A percentile compares a stretch with the other conserved stretches of the same genome.
Evolutionary conservation across 106 monocot genomes (phyloP).

Genomic region (Dendrobium huoshanense): DNA sequence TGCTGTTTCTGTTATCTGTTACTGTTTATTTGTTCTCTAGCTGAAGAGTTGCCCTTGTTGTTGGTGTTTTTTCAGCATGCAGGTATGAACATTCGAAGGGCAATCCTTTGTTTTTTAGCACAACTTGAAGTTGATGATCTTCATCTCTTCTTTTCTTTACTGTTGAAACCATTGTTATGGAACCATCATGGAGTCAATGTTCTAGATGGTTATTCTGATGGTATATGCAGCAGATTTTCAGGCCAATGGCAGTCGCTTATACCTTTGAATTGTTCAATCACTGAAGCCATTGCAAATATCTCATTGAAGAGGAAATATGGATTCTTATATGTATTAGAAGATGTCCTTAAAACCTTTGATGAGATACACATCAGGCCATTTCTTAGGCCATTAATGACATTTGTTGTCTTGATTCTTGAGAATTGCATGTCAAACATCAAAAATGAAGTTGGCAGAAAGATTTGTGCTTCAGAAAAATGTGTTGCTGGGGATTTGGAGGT

Average conservation of each 20-base stretch:
- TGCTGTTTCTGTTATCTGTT: background rate
- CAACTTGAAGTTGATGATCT: constrained; percentile 79
- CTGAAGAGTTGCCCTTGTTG: constrained; percentile 6
- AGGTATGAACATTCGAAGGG: constrained; percentile 66
- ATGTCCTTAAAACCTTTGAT: constrained; percentile 80
- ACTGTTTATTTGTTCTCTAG: background rate
- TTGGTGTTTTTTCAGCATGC: constrained; percentile 53
- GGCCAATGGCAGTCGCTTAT: constrained; percentile 9
- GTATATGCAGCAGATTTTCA: constrained; percentile 5
- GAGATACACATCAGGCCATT: constrained; percentile 53
- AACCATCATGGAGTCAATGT: constrained; percentile 8
- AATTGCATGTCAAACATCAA: constrained; percentile 41
- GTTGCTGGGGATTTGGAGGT: constrained; percentile 12
- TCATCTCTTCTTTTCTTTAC: constrained; percentile 60
- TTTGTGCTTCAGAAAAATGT: constrained; percentile 8
- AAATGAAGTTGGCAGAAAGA: constrained; percentile 8
- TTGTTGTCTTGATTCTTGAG: constrained; percentile 67
- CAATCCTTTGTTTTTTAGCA: constrained; percentile 67
- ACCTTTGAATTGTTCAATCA: constrained; percentile 32
- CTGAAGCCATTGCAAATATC: constrained; percentile 16
- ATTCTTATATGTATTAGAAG: constrained; percentile 73
- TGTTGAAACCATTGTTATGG: constrained; percentile 62
- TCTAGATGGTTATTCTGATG: constrained; percentile 2
- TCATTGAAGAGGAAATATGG: constrained; percentile 68
- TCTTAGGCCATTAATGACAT: constrained; percentile 56